Evolutionary conservation across 1,284 basidiomycete genomes (phyloP).

Genomic region (Golubevia sp.): DNA sequence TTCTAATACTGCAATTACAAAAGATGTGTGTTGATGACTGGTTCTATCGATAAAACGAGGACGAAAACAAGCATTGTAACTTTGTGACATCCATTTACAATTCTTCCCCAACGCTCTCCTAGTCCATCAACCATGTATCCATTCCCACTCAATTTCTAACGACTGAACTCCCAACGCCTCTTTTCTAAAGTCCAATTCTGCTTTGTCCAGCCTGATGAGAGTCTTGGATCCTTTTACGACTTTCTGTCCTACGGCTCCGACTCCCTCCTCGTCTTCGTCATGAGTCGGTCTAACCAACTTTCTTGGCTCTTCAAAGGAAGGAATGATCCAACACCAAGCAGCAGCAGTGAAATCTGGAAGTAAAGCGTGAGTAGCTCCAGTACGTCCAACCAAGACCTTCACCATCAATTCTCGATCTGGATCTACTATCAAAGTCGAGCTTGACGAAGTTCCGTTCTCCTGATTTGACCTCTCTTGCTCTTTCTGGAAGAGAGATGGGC

Average conservation of each 20-base stretch:
- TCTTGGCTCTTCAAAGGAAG: slow-evolving; percentile 37
- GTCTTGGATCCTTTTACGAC: slow-evolving; percentile 10
- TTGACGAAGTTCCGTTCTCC: too few relatives aligned
- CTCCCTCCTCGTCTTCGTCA: background rate
- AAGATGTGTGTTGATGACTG: too few relatives aligned
- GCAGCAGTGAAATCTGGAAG: slow-evolving; percentile 33
- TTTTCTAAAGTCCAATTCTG: slow-evolving; percentile 47
- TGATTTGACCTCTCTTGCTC: too few relatives aligned
- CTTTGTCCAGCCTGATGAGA: slow-evolving; percentile 20
- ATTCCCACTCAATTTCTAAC: slow-evolving; percentile 45
- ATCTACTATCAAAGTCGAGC: slow-evolving; percentile 17
- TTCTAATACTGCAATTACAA: too few relatives aligned
- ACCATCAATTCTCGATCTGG: slow-evolving; percentile 37
- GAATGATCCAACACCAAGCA: slow-evolving; percentile 48
- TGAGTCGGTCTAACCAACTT: background rate
- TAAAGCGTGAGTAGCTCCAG: slow-evolving; percentile 30
- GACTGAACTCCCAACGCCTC: slow-evolving; percentile 21
- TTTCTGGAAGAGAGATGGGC: too few relatives aligned
- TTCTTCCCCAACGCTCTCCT: too few relatives aligned
- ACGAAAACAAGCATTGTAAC: too few relatives aligned
- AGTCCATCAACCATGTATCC: slow-evolving; percentile 11
- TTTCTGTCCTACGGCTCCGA: background rate
- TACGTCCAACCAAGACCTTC: slow-evolving; percentile 35
- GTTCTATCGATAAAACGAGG: too few relatives aligned
- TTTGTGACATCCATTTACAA: too few relatives aligned